Conservation (phyloP, 306 rosid species). For the Cucumis hystrix region DNA sequence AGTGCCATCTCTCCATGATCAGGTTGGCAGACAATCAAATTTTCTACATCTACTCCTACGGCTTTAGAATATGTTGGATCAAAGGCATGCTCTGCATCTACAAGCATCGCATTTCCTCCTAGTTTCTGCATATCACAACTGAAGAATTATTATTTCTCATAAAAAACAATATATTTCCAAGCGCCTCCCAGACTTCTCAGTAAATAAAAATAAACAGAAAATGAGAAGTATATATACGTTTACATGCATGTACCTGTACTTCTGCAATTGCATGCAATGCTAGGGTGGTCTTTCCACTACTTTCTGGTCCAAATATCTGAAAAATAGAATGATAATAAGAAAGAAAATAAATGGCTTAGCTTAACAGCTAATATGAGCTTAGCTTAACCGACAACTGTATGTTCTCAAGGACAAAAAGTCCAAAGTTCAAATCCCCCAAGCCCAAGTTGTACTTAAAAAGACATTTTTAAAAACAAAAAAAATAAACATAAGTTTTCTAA, state of each 20-base stretch:
- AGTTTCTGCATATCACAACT: slow-evolving; percentile 45
- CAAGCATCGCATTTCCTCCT: slow-evolving; percentile 99
- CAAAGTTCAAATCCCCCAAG: too few species aligned
- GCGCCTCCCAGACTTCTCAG: neutral
- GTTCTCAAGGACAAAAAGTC: too few species aligned
- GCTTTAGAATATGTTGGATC: slow-evolving; percentile 96
- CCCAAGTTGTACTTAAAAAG: too few species aligned
- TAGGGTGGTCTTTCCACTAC: slow-evolving; percentile 97
- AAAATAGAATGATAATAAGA: neutral
- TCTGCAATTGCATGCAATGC: slow-evolving; percentile 98
- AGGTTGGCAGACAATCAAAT: slow-evolving; percentile 90
- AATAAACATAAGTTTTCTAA: neutral
- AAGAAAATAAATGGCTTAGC: neutral
- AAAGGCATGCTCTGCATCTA: slow-evolving; percentile 98
- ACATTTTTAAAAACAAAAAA: too few species aligned
- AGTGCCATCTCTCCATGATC: slow-evolving; percentile 99
- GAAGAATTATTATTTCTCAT: slow-evolving; percentile 16
- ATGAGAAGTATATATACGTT: slow-evolving; percentile 9
- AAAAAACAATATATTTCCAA: neutral
- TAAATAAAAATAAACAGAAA: neutral
- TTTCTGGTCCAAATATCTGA: slow-evolving; percentile 94
- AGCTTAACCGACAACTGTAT: too few species aligned
- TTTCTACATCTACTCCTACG: slow-evolving; percentile 95
- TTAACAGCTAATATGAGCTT: too few species aligned
- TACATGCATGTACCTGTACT: slow-evolving; percentile 58